Percentiles rank a stretch among this genome's conserved stretches.
Conservation (phyloP, 1,284 basidiomycete species). For the Leccinum solheimii region DNA sequence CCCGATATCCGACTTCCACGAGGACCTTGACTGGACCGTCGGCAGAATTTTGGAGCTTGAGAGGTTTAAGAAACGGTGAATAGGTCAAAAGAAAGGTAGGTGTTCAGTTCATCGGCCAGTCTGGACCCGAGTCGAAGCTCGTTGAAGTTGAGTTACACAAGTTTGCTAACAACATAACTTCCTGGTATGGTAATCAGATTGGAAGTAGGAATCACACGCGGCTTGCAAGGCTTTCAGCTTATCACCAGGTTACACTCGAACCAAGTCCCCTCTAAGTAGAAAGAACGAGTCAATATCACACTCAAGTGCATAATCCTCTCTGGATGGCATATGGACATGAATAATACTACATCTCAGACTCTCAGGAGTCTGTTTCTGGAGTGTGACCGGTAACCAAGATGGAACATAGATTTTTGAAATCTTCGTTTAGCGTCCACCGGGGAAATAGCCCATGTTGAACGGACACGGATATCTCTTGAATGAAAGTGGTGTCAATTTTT, state of each 20-base stretch:
- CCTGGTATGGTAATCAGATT: no score
- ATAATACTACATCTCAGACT: neutral
- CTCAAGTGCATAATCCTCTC: neutral
- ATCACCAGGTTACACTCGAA: no score
- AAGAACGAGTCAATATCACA: neutral
- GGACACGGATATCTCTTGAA: neutral
- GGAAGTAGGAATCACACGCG: no score
- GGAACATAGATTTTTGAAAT: neutral
- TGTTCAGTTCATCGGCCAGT: neutral
- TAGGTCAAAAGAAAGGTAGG: neutral
- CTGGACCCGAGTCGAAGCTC: neutral
- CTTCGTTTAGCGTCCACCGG: neutral
- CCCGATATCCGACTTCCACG: neutral
- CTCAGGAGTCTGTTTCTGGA: neutral
- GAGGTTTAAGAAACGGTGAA: neutral
- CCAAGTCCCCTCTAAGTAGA: no score
- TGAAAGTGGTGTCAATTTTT: constrained; percentile 22
- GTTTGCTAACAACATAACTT: no score
- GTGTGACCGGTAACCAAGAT: neutral
- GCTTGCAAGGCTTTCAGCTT: no score
- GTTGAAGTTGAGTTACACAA: neutral
- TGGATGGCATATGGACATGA: neutral
- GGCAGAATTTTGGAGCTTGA: neutral
- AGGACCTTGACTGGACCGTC: neutral
- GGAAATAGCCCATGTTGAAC: neutral